These are phyloP conservation scores for Chalciporus sphaerocephalus DNA, from an alignment of 768 basidiomycete species.

Conservation along the genomic window DNA sequence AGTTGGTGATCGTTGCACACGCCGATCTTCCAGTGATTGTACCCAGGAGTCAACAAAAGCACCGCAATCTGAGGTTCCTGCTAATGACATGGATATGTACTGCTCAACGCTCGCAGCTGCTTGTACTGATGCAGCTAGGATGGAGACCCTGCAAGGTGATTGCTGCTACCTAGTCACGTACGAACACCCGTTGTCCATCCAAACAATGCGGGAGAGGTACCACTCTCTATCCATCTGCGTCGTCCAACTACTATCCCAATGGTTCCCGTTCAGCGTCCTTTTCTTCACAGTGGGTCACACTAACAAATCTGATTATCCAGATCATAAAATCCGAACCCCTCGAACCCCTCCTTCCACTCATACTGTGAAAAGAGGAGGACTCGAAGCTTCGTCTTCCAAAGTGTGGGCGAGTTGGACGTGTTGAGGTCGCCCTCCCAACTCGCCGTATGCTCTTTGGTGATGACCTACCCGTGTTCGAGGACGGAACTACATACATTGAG, in stretches of 20 bases:
- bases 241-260: not conserved
- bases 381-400: not conserved
- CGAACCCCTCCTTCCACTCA: not conserved
- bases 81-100: too few species aligned
- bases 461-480: slow-evolving; percentile 9
- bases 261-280: not conserved
- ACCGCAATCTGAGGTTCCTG: too few species aligned
- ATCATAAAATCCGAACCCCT: slow-evolving; percentile 10
- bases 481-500: slow-evolving; percentile 6
- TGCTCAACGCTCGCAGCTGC: too few species aligned
- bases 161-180: not conserved
- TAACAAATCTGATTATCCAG: not conserved
- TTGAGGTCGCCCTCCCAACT: slow-evolving; percentile 14
- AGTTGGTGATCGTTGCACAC: too few species aligned
- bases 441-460: slow-evolving; percentile 4
- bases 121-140: too few species aligned
- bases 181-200: not conserved
- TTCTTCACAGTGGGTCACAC: not conserved
- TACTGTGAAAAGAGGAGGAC: not conserved
- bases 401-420: not conserved
- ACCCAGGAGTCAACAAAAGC: too few species aligned
- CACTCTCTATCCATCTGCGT: not conserved
- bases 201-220: not conserved
- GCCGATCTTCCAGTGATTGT: too few species aligned
- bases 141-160: too few species aligned